Evolutionary conservation across 805 yeast species (phyloP), one percentile per base, ranked within the genome.

Genomic region (Ogataea nakhonphanomensis): DNA sequence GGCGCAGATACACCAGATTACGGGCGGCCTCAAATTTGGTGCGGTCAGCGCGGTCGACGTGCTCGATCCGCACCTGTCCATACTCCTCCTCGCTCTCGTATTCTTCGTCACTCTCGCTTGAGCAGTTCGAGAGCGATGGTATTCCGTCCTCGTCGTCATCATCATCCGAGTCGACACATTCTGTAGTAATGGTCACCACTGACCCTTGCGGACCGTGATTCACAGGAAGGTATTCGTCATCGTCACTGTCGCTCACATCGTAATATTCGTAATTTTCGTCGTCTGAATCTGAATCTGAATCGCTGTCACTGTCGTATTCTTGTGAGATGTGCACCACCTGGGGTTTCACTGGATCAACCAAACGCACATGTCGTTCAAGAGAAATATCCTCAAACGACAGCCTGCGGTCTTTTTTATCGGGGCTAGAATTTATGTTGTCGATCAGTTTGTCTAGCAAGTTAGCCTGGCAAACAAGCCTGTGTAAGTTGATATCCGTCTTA

Each of bases 391-490:
- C 45, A 30, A 42, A 42, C 4, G 41, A 37, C 26, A 33, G 35
- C n/a, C 14, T 28, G 17, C 21, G 25, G 13, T 30, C 29, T 11
- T 22, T 25, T 14, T 39, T 39, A 26, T 45, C 45, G 44, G 27
- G 32, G 44, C 53, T 34, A 63, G 46, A 41, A 39, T 58, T 59
- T 26, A 75, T 62, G 40, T 64, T 64, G 53, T 76, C 85, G 74
- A 83, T 79, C 37, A 82, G 57, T 45, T 67, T 70, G 54, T 83
- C 89, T 47, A 82, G 69, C 66, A 83, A 64, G 58, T 82, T 83
- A 14, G 89, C 88, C 59, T 83, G 89, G 29, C 78, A 71, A 3
- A 82, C 86, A 28, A 82, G 67, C 36, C 68, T 64, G 35, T 84
- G 68, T 36, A 82, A 67, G 39, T 77, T 65, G 24, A 80, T 73